Evolutionary conservation across 2,329 filamentous ascomycete genomes (phyloP).

Genomic region (Chaetomium sp.): DNA sequence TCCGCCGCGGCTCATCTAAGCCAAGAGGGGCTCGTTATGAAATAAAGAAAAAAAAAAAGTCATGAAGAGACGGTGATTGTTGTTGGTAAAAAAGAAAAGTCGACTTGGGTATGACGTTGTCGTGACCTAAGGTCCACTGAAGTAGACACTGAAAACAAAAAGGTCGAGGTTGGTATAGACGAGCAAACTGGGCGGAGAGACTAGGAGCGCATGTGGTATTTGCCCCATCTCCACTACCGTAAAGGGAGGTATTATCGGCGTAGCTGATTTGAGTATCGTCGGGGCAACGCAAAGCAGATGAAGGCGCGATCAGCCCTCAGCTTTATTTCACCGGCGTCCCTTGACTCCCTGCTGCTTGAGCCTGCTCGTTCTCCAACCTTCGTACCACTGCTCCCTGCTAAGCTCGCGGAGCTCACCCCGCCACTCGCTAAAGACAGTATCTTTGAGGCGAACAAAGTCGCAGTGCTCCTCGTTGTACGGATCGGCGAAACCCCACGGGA

Average conservation of each 20-base stretch:
- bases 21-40: slow-evolving; percentile 17
- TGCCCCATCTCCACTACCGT: background rate
- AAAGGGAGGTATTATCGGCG: background rate
- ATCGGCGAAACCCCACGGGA: slow-evolving; percentile 96
- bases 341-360: slow-evolving; percentile 56
- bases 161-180: background rate
- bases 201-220: background rate
- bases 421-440: slow-evolving; percentile 93
- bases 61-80: slow-evolving; percentile 16
- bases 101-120: slow-evolving; percentile 29
- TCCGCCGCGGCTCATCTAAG: slow-evolving; percentile 10
- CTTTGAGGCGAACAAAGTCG: slow-evolving; percentile 88
- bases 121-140: slow-evolving; percentile 2
- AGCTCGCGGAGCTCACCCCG: slow-evolving; percentile 85
- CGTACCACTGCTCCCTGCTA: slow-evolving; percentile 91
- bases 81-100: slow-evolving; percentile 12
- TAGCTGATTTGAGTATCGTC: slow-evolving; percentile 4
- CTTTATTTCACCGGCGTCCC: slow-evolving; percentile 40
- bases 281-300: background rate
- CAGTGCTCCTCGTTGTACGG: slow-evolving; percentile 90
- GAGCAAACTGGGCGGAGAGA: background rate
- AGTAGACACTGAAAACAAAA: slow-evolving; percentile 6
- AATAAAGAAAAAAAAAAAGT: slow-evolving; percentile 11
- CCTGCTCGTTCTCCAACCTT: slow-evolving; percentile 82
- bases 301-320: background rate